Evolutionary conservation across 2,329 filamentous ascomycete species (phyloP).

Genomic region (Aspergillus brasiliensis): DNA sequence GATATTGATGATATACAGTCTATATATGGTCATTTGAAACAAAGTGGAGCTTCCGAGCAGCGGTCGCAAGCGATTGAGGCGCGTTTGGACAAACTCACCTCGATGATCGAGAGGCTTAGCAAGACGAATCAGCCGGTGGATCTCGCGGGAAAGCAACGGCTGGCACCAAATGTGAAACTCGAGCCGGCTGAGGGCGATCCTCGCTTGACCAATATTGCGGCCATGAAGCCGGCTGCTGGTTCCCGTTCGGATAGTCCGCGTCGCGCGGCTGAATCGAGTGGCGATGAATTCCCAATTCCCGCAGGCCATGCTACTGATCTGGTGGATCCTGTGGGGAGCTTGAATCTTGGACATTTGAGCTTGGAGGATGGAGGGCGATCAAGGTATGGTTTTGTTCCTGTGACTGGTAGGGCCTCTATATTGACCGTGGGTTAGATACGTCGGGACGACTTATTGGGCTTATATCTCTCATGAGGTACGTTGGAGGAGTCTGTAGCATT

Average conservation of each 20-base stretch:
- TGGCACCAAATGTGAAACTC: slow-evolving; percentile 19
- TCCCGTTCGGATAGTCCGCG: slow-evolving; percentile 37
- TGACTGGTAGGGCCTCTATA: background rate
- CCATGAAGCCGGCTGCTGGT: slow-evolving; percentile 14
- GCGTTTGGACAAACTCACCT: slow-evolving; percentile 47
- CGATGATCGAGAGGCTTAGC: slow-evolving; percentile 48
- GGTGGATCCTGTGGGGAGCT: slow-evolving; percentile 45
- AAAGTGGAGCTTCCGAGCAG: slow-evolving; percentile 28
- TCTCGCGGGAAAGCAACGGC: slow-evolving; percentile 24
- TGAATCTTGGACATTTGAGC: slow-evolving; percentile 47
- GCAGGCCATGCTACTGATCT: slow-evolving; percentile 44
- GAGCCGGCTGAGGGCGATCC: slow-evolving; percentile 23
- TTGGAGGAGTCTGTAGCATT: background rate
- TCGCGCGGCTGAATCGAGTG: slow-evolving; percentile 36
- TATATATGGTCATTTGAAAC: slow-evolving; percentile 32
- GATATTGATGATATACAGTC: slow-evolving; percentile 38
- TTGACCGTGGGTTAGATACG: slow-evolving; percentile 37
- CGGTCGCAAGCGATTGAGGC: slow-evolving; percentile 45
- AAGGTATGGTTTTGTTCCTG: slow-evolving; percentile 36
- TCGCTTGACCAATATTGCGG: slow-evolving; percentile 18
- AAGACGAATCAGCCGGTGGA: slow-evolving; percentile 34
- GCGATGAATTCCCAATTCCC: slow-evolving; percentile 47
- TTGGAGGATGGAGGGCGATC: slow-evolving; percentile 47
- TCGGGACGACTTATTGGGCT: slow-evolving; percentile 50
- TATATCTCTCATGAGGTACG: slow-evolving; percentile 48